A percentile compares a stretch with the other conserved stretches of the same genome.
These are phyloP conservation scores for Huntiella bhutanensis DNA, from an alignment of 2,329 filamentous ascomycete genomes.

Conservation along the genomic window DNA sequence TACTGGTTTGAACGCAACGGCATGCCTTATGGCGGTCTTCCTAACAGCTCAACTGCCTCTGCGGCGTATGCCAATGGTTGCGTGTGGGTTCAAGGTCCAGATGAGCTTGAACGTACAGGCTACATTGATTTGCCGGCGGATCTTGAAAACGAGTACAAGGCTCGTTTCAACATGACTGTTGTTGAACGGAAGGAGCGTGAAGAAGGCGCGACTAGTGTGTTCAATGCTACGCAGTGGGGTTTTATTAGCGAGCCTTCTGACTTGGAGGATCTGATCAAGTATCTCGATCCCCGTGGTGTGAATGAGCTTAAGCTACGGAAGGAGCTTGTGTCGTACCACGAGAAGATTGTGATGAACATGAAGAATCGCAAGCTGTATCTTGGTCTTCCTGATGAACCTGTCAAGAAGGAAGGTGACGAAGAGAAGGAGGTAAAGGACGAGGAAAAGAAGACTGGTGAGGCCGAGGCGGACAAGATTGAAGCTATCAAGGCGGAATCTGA, in stretches of 20 bases:
- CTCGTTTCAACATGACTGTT: constrained; percentile 63
- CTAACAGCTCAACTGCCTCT: constrained; percentile 67
- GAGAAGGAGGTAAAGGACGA: constrained; percentile 15
- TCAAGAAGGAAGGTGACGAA: constrained; percentile 12
- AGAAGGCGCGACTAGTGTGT: constrained; percentile 65
- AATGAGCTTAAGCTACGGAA: constrained; percentile 79
- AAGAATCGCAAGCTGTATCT: constrained; percentile 59
- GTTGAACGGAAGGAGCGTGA: constrained; percentile 70
- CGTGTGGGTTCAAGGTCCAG: constrained; percentile 90
- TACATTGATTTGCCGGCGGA: constrained; percentile 64
- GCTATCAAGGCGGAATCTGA: constrained; percentile 15
- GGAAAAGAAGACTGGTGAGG: constrained; percentile 8
- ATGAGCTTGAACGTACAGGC: constrained; percentile 67
- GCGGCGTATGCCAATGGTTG: constrained; percentile 87
- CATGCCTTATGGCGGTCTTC: constrained; percentile 84
- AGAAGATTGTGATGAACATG: constrained; percentile 66
- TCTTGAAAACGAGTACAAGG: constrained; percentile 55
- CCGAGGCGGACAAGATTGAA: neutral
- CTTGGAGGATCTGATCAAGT: constrained; percentile 61
- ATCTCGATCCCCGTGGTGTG: constrained; percentile 72
- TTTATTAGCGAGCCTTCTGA: constrained; percentile 69
- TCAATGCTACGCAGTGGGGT: constrained; percentile 67
- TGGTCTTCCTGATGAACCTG: constrained; percentile 22
- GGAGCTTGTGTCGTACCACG: constrained; percentile 58
- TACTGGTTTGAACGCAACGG: constrained; percentile 99